Base-by-base conservation (phyloP, 2,329 filamentous ascomycete genomes). In the Bipolaris cookei region DNA sequence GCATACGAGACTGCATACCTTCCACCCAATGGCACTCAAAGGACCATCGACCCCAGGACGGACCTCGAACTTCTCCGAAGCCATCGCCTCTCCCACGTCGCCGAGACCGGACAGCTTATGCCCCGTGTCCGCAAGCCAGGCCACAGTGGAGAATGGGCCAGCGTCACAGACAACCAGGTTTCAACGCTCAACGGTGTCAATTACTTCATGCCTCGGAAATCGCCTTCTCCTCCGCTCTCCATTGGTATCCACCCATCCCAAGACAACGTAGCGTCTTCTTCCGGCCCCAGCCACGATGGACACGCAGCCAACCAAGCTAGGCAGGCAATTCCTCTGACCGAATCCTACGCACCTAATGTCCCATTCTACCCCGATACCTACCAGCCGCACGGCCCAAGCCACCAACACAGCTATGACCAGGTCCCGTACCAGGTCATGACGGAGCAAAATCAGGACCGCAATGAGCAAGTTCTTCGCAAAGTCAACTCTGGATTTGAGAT, bases 71-170 rank as follows among this genome's bases (percentile, higher is more conserved):
- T 81, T 23, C 77, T 82, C 53, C 75, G 80, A 52, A 80, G 67
- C 55, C 80, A 82, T 61, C 79, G 81, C 30, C 68, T 80, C 51
- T 82, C 80, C 5, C 81, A 82, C 60, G 80, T 80, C 30, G 81
- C 81, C 16, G 81, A 83, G 67, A 82, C 79, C 34, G 81, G 81
- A 14, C 80, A 82, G 59, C 72, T 83, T 44, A 76, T 75, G 25
- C 77, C 77, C 20, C 64, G 78, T 58, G 71, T 75, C 35, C 76
- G 76, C 54, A 71, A 67, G 60, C 71, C 73, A 61, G 72, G 70
- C 54, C 65, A 68, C 53, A 76, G 73, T 53, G 73, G 69, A 57
- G 76, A 78, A 51, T 77, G 75, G 73, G 69, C 74, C 28, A 75
- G 70, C 58, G 64, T 71, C 18, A 67, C 68, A n/a, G 70, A 75